phyloP scores from a whole-genome alignment of 2,329 filamentous ascomycete genomes.

The Cadophora sp. region DNA sequence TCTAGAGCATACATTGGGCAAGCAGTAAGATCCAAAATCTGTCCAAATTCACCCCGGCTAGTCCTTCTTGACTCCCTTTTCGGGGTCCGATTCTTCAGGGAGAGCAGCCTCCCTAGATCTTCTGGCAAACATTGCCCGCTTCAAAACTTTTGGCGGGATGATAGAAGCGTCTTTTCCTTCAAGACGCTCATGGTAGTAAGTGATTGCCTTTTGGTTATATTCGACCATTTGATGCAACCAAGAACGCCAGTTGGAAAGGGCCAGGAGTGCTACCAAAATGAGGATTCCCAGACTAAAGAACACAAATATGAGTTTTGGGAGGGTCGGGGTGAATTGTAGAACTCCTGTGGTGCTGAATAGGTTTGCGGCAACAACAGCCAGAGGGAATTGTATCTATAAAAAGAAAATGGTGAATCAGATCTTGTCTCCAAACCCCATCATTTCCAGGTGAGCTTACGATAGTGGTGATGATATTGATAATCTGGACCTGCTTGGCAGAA shows the following conservation, averaged over 20 bases:
- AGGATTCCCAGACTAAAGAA: slow-evolving; percentile 20
- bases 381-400: slow-evolving; percentile 18
- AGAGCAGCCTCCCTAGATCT: not conserved
- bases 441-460: slow-evolving; percentile 16
- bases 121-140: not conserved
- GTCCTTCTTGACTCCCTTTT: not conserved
- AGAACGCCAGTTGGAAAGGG: slow-evolving; percentile 12
- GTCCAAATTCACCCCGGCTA: not conserved
- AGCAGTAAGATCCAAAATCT: not conserved
- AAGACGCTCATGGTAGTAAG: not conserved
- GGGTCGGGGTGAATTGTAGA: slow-evolving; percentile 19
- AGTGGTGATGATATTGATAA: slow-evolving; percentile 21
- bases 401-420: not conserved
- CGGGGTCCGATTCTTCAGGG: not conserved
- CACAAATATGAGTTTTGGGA: slow-evolving; percentile 4
- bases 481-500: slow-evolving; percentile 14
- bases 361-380: slow-evolving; percentile 19
- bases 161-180: not conserved
- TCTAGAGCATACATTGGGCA: not conserved
- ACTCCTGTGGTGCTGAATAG: slow-evolving; percentile 18
- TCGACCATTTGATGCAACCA: slow-evolving; percentile 1
- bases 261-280: slow-evolving; percentile 14
- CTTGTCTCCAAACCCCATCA: not conserved
- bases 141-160: not conserved
- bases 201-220: not conserved